Base-by-base conservation (phyloP, 2,329 filamentous ascomycete genomes). In the Nannizziopsis barbatae region DNA sequence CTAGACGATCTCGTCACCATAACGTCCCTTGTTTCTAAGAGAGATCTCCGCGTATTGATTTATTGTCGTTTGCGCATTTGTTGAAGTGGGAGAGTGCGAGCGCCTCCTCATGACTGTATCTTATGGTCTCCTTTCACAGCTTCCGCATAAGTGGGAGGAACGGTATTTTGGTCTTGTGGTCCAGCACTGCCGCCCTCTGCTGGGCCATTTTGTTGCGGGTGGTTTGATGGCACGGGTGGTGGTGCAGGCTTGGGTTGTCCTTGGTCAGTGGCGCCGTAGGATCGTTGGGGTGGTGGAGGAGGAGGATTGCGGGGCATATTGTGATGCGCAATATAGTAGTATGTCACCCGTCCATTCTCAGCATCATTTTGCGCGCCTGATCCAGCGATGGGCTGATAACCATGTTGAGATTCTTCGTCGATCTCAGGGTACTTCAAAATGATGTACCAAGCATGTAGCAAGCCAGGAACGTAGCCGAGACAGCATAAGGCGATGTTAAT, bases 391-490 rank as follows among this genome's bases (percentile, higher is more conserved):
- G 73, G 69, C 57, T 86, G 78, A 68, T 92, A 88, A 49, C 53
- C 53, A n/a, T 73, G 66, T 30, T 57, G 58, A 47, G 71, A 64
- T 54, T 83, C 79, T 65, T 76, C 77, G 50, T 81, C 74, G 57
- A 71, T 67, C 52, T 95, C 90, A 50, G 92, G 92, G 65, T 83
- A 86, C 63, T 86, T 84, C 60, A 86, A 79, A 68, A 98, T 95
- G 68, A 96, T 94, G 75, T 96, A 98, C 90, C 92, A 96, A 54
- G 89, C 80, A 71, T 98, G 92, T 2, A 98, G 72, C 43, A 96
- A 83, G 52, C 90, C 90, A 15, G 90, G 90, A 52, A 96, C 68
- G 62, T 75, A 87, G 59, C 83, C 85, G 17, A 90, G 79, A 47
- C 79, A 64, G 67, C 84, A 92, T 60, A 96, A 86, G 41, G 89